These are phyloP conservation scores for Jimgerdemannia lactiflua DNA, from an alignment of 192 early-diverging fungal genomes.

Conservation along the genomic window DNA sequence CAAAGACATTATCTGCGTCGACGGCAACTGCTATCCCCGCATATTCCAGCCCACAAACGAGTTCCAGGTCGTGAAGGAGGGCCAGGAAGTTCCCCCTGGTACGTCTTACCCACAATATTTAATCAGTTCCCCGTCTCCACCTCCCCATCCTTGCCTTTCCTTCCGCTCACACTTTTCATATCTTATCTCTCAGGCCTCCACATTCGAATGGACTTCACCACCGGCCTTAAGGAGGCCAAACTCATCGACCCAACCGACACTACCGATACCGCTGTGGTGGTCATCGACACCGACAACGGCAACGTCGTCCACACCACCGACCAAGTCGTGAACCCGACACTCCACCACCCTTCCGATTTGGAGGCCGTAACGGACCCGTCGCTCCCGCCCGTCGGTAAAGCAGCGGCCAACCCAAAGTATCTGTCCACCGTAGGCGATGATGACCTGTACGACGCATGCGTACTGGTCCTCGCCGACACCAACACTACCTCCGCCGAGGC, in stretches of 20 bases:
- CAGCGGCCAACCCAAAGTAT: background rate
- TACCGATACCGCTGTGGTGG: conserved; percentile 18
- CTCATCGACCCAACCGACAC: conserved; percentile 39
- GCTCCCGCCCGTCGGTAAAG: background rate
- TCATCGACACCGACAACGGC: conserved; percentile 27
- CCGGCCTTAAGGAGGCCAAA: conserved; percentile 52
- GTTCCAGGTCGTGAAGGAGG: conserved; percentile 53
- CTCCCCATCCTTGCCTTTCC: background rate
- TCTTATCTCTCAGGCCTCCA: conserved; percentile 44
- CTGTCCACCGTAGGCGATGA: conserved; percentile 13
- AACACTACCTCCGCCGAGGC: conserved; percentile 12
- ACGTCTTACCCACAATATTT: background rate
- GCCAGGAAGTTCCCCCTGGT: conserved; percentile 59
- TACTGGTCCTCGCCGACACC: conserved; percentile 15
- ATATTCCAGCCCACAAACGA: conserved; percentile 56
- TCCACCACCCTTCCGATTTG: background rate
- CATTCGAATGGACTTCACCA: conserved; percentile 60
- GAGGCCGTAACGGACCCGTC: background rate
- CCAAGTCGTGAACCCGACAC: too few species aligned
- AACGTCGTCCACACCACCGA: background rate
- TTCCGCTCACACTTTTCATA: background rate
- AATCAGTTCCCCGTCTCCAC: background rate
- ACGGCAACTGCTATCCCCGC: conserved; percentile 53
- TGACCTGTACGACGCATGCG: conserved; percentile 27
- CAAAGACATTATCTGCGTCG: conserved; percentile 21